These are phyloP conservation scores for sunflower (Helianthus annuus) DNA, from an alignment of 129 eudicot genomes.

Conservation along the genomic window DNA sequence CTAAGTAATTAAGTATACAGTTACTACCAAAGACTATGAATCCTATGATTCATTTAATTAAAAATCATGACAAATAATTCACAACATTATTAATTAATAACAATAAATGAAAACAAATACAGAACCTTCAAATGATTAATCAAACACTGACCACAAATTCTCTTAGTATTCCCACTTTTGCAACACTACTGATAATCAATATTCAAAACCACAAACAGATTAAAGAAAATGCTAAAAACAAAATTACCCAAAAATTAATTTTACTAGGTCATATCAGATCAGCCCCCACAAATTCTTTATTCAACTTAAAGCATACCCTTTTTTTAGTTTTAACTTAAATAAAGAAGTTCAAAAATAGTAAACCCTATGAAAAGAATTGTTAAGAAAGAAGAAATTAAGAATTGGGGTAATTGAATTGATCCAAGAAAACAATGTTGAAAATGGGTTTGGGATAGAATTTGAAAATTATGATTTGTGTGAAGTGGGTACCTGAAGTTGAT, in stretches of 20 bases:
- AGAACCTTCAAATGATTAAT: constrained; percentile 26
- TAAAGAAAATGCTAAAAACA: constrained; percentile 18
- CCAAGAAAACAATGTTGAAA: constrained; percentile 32
- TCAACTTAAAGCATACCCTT: constrained; percentile 25
- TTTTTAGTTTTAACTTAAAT: background rate
- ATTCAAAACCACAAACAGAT: background rate
- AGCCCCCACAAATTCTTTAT: constrained; percentile 32
- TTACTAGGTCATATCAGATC: constrained; percentile 32
- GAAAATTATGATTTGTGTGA: constrained; percentile 2
- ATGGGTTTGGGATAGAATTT: constrained; percentile 12
- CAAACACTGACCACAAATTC: constrained; percentile 25
- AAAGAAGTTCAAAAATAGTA: background rate
- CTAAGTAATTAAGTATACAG: background rate
- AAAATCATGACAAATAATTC: constrained; percentile 24
- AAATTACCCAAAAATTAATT: constrained; percentile 18
- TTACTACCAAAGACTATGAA: constrained; percentile 21
- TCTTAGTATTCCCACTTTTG: constrained; percentile 24
- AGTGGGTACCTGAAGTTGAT: constrained; percentile 53
- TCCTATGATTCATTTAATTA: constrained; percentile 17
- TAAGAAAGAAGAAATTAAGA: constrained; percentile 2
- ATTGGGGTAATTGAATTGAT: constrained; percentile 20
- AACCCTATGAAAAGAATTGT: background rate
- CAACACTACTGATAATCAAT: constrained; percentile 13
- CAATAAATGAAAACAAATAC: constrained; percentile 8
- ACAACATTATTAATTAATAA: constrained; percentile 4